Base-by-base conservation (phyloP, 2,329 filamentous ascomycete genomes). In the Colletotrichum limetticola region DNA sequence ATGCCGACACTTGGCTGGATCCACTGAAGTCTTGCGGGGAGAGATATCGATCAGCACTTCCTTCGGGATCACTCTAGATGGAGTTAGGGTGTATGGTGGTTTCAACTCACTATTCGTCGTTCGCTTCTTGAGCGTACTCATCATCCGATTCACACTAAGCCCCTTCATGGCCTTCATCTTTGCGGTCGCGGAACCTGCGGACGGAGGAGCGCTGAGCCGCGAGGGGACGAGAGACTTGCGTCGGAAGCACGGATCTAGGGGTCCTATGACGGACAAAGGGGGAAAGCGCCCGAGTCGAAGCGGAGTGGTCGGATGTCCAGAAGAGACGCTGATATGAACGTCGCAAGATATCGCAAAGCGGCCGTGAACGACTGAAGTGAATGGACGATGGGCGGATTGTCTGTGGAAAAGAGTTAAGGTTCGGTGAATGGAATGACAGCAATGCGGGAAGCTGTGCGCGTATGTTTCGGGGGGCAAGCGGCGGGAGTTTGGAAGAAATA, bases 81-180 rank as follows among this genome's bases (percentile, higher is more conserved):
- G 22, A 19, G 30, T 22, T 19, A 22, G 26, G 22, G 16, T 28
- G 49, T 16, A 66, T 46, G 58, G 19, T 28, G 37, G 26, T 32
- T 5, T 42, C 24, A n/a, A 59, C 73, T 68, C 58, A 72, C 74
- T 60, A n/a, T 66, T 75, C 24, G 72, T 62, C 26, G 84, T 84
- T 77, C 84, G 85, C 79, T 85, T 86, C 78, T 84, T 88, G 80
- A 90, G 86, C 83, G 83, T 88, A 75, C 86, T 87, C 57, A 90
- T 83, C 85, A 90, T 83, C 83, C 86, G 89, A 80, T 85, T 87
- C 83, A 89, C 85, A 80, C 85, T 87, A 73, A 90, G 84, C 49
- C 86, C 84, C 82, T 88, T 90, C 85, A 86, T 86, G 75, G 80
- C 80, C 77, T 83, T 85, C 83, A 85, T 85, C 66, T 70, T 74